Percentiles rank a stretch among this genome's conserved stretches.
Evolutionary conservation across 208 protist genomes (phyloP).

Genomic region (Novymonas esmeraldas): DNA sequence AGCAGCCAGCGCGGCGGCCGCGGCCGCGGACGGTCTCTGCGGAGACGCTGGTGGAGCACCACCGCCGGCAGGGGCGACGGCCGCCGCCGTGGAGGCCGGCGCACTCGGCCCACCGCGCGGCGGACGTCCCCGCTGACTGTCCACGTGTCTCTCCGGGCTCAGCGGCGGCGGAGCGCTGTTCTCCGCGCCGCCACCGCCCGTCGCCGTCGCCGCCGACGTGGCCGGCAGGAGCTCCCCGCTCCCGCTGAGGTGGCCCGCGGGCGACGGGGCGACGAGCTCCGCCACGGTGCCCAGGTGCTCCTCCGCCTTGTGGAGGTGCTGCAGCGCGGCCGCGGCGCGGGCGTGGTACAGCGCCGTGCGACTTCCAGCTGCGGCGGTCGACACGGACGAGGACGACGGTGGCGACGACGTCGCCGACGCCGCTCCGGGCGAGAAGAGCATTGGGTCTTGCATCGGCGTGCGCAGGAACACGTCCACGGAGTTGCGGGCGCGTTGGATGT

Average conservation of each 20-base stretch:
- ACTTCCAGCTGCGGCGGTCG: neutral
- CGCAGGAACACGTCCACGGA: conserved; percentile 50
- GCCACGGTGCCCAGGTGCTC: conserved; percentile 24
- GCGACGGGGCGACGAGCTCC: conserved; percentile 31
- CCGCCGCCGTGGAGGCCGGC: too few species aligned
- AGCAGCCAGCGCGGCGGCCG: conserved; percentile 2
- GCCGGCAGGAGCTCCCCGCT: neutral
- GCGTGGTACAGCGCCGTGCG: conserved; percentile 14
- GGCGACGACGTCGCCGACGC: conserved; percentile 3
- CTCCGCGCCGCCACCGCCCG: neutral
- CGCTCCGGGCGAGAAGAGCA: conserved; percentile 15
- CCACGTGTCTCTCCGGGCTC: too few species aligned
- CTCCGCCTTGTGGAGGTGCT: conserved; percentile 29
- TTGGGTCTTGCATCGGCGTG: conserved; percentile 56
- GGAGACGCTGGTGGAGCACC: conserved; percentile 2
- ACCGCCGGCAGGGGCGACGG: too few species aligned
- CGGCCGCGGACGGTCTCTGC: neutral
- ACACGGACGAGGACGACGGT: conserved; percentile 6
- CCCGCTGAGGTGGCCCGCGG: neutral
- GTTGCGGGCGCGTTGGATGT: conserved; percentile 56
- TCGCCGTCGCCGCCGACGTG: neutral
- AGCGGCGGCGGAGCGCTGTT: neutral
- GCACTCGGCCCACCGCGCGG: neutral
- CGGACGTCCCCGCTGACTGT: neutral
- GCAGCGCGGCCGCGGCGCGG: conserved; percentile 22